Evolutionary conservation across 176 grass and related monocot species (phyloP).

Genomic region (Ensete glaucum): DNA sequence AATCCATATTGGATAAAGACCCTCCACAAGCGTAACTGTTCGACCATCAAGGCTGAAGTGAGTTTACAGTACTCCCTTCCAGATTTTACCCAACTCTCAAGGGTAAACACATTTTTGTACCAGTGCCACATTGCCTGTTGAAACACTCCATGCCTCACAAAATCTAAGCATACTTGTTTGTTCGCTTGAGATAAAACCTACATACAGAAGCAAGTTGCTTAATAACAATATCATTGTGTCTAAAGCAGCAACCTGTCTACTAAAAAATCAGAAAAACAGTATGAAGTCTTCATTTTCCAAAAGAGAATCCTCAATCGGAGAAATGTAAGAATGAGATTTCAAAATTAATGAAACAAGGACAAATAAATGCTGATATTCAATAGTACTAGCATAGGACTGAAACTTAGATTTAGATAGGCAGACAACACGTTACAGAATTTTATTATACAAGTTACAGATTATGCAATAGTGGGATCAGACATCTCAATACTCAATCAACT

Average conservation of each 20-base stretch:
- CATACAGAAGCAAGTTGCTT: neutral
- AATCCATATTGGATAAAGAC: conserved; percentile 75
- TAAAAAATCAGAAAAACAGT: neutral
- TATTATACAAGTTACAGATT: too few species aligned
- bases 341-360: too few species aligned
- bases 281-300: neutral
- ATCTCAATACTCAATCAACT: too few species aligned
- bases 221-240: neutral
- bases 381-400: too few species aligned
- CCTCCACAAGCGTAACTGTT: conserved; percentile 84
- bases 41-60: conserved; percentile 62
- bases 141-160: conserved; percentile 71
- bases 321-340: too few species aligned
- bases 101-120: conserved; percentile 53
- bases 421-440: too few species aligned
- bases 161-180: conserved; percentile 75
- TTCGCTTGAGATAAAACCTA: conserved; percentile 75
- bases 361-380: too few species aligned
- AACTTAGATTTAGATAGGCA: too few species aligned
- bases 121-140: conserved; percentile 71
- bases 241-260: neutral
- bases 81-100: conserved; percentile 60
- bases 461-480: too few species aligned
- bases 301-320: neutral
- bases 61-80: conserved; percentile 59